Evolutionary conservation across 257 asterid genomes (phyloP), one percentile per base, ranked within the genome.

Genomic region (Misopates orontium): DNA sequence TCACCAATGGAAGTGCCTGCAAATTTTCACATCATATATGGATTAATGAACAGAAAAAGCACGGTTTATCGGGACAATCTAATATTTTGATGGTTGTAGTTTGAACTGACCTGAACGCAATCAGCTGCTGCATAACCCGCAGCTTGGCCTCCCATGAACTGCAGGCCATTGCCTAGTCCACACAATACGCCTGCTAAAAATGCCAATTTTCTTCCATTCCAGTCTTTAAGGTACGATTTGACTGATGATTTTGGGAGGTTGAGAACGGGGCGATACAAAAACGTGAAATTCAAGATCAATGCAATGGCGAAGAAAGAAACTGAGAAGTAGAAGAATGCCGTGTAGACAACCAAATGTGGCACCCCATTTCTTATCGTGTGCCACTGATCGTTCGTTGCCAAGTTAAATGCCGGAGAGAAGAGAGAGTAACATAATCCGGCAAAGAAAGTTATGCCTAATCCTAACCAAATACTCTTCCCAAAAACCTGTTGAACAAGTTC

Each of bases 71-170:
- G 10, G 8, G 10, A n/a, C 10, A 36, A 1, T 5, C 42, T 3
- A 3, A 36, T 36, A 36, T 36, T 36, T 36, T 9, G 11, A 36
- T 10, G 8, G 11, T n/a, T n/a, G n/a, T n/a, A n/a, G n/a, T n/a
- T 4, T 36, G 4, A 36, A 9, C 51, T 18, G 3, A 80, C 83
- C 78, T 80, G 89, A 49, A 83, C 86, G 49, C 83, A 73, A 36
- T 81, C 87, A 0, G 86, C 89, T n/a, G 89, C 86, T 1, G 84
- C 84, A 57, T 83, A 83, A 17, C 86, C 84, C 10, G 84, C 86
- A 36, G 89, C 84, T 51, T 83, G 84, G 28, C 89, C 89, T 18
- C 89, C 89, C 75, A 80, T 77, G 70, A 80, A 83, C 68, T 80
- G 89, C 56, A 80, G 72, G 31, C 86, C 89, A 18, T 78, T 83